A percentile compares a stretch with the other conserved stretches of the same genome.
These are phyloP conservation scores for Globisporangium irregulare DNA, from an alignment of 352 stramenopile species.

Conservation along the genomic window DNA sequence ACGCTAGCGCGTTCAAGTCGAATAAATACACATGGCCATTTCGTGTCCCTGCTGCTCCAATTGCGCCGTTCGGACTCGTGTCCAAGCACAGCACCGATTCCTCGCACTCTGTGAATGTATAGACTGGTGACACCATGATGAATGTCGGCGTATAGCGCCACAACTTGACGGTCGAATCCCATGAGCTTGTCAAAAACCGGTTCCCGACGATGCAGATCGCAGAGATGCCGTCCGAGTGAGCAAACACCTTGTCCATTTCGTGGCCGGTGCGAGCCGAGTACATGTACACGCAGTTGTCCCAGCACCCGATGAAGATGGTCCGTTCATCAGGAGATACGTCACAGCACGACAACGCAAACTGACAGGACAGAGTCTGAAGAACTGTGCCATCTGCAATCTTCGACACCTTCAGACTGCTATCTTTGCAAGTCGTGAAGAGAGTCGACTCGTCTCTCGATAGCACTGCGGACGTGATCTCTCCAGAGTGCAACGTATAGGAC, in stretches of 20 bases:
- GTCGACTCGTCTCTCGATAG: slow-evolving; percentile 45
- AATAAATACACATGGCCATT: slow-evolving; percentile 63
- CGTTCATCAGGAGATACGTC: slow-evolving; percentile 67
- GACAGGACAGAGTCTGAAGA: slow-evolving; percentile 27
- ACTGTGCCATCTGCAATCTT: slow-evolving; percentile 26
- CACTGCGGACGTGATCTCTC: slow-evolving; percentile 61
- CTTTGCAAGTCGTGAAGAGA: slow-evolving; percentile 71
- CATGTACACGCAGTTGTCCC: slow-evolving; percentile 80
- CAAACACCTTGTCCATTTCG: slow-evolving; percentile 58
- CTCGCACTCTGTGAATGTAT: slow-evolving; percentile 59
- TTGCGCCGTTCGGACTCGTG: slow-evolving; percentile 49
- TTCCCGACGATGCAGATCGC: slow-evolving; percentile 57
- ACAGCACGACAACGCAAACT: slow-evolving; percentile 58
- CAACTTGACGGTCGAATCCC: slow-evolving; percentile 73
- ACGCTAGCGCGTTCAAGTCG: slow-evolving; percentile 23
- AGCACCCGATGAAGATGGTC: slow-evolving; percentile 59
- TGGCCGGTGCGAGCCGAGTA: slow-evolving; percentile 50
- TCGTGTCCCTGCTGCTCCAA: slow-evolving; percentile 46
- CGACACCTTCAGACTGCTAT: slow-evolving; percentile 63
- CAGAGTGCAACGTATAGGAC: slow-evolving; percentile 37
- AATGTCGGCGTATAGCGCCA: slow-evolving; percentile 63
- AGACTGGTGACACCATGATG: slow-evolving; percentile 47
- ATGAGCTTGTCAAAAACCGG: slow-evolving; percentile 70
- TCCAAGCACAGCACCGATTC: slow-evolving; percentile 68
- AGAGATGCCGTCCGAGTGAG: slow-evolving; percentile 69